Evolutionary conservation across 805 yeast genomes (phyloP), one percentile per base, ranked within the genome.

Genomic region (Cyberlindnera americana): DNA sequence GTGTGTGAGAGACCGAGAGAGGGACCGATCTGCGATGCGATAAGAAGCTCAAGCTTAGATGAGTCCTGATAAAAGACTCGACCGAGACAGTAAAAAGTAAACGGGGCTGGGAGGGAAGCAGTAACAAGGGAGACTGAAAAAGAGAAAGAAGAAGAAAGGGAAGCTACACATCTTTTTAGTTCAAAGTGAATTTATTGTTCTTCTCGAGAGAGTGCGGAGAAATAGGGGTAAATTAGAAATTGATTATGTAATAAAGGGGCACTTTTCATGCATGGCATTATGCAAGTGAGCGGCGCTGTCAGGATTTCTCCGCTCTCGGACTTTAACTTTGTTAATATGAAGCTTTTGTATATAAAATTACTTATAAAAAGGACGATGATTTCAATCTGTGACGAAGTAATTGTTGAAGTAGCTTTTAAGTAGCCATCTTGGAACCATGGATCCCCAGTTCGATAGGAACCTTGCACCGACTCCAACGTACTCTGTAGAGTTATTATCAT

Each of bases 401-500:
- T 41, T 37, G 15, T 27, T 19, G 38, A 42, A 49, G 31, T 51
- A 52, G 38, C 38, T 44, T 1, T 33, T 30, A 6, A 51, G 25
- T 1, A 53, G 7, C 54, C 54, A 55, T 8, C 43, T 29, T 9
- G 61, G 60, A 4, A 55, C 40, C 41, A 42, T 44, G 2, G 29
- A 12, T 3, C 55, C 56, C 22, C 49, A 53, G 15, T 12, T 27
- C 6, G 40, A 28, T 5, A 55, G 28, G 13, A 46, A 41, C 16
- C 59, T 40, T 2, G 61, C 51, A 8, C 57, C 60, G 12, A 46
- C 29, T 3, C 61, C 61, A 26, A 47, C 40, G 33, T 53, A 56
- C 10, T 35, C 50, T 2, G 52, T 43, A 3, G 35, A 3, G 6
- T 19, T 33, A 32, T 47, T 49, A 28, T 46, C 39, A 3, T 51